Percentiles rank a stretch among this genome's conserved stretches.
Conservation (phyloP, 169 alveolate genomes). For the Plasmodium vinckei region DNA sequence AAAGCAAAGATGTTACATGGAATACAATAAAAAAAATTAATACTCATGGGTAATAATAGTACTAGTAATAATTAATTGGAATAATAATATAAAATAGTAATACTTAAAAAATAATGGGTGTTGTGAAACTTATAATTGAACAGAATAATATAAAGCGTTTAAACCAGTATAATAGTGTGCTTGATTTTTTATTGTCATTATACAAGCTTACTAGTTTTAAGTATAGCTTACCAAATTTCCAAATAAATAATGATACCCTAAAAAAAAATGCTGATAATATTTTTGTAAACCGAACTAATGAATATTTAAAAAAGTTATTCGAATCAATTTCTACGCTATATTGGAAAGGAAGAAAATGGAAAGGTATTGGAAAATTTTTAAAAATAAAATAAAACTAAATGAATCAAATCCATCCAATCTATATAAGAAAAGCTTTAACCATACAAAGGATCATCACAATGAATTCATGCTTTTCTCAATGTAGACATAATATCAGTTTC, state of each 20-base stretch:
- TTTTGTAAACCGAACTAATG: constrained; percentile 50
- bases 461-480: no score
- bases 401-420: not conserved
- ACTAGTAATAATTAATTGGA: not conserved
- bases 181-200: constrained; percentile 30
- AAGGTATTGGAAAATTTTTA: constrained; percentile 26
- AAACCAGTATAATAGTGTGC: constrained; percentile 11
- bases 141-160: constrained; percentile 24
- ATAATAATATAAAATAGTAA: not conserved
- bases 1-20: no score
- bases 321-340: constrained; percentile 35
- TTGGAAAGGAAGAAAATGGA: constrained; percentile 77
- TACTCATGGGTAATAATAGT: no score
- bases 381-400: not conserved
- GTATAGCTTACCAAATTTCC: constrained; percentile 19
- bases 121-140: constrained; percentile 38
- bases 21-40: no score
- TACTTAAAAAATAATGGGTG: constrained; percentile 44
- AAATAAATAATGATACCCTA: constrained; percentile 25
- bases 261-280: constrained; percentile 16
- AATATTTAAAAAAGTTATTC: constrained; percentile 33
- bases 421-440: no score
- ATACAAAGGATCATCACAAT: no score
- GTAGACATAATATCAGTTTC: no score
- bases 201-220: constrained; percentile 23